phyloP scores from a whole-genome alignment of 1,139 yeast genomes.

The Sugiyamaella pinicola region DNA sequence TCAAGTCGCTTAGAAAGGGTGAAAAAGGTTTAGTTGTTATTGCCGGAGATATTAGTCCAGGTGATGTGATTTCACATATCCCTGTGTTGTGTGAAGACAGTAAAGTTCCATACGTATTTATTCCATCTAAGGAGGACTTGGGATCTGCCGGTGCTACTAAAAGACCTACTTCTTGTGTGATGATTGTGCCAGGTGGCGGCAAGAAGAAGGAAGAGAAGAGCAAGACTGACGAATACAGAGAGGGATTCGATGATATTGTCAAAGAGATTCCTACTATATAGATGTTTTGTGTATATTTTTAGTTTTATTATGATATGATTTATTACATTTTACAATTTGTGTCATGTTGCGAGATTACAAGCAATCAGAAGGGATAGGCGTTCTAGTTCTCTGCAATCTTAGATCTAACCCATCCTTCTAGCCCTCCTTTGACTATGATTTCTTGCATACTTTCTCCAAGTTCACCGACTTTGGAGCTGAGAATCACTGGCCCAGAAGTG shows the following conservation, averaged over 20 bases:
- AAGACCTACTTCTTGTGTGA: constrained; percentile 97
- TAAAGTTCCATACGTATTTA: constrained; percentile 85
- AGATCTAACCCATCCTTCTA: constrained; percentile 96
- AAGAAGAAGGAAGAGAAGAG: constrained; percentile 75
- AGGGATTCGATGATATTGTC: constrained; percentile 87
- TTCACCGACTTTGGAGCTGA: constrained; percentile 90
- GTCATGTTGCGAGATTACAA: too few species aligned
- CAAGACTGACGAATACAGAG: constrained; percentile 82
- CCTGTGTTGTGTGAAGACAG: constrained; percentile 97
- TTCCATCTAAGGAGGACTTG: constrained; percentile 96
- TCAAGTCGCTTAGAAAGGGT: constrained; percentile 95
- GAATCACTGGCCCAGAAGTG: constrained; percentile 58
- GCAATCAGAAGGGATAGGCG: too few species aligned
- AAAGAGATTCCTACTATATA: constrained; percentile 66
- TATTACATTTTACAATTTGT: not conserved
- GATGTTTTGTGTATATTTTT: constrained; percentile 10
- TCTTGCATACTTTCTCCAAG: constrained; percentile 94
- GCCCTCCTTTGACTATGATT: constrained; percentile 94
- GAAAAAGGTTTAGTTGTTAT: constrained; percentile 94
- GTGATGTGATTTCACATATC: constrained; percentile 94
- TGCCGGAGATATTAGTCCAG: constrained; percentile 98
- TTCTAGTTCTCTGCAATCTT: constrained; percentile 51
- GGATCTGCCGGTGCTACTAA: constrained; percentile 99
- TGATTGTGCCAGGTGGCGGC: constrained; percentile 96
- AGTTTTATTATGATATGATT: constrained; percentile 4